These are phyloP conservation scores for Xylaria sp. DNA, from an alignment of 2,329 filamentous ascomycete species.

Conservation along the genomic window DNA sequence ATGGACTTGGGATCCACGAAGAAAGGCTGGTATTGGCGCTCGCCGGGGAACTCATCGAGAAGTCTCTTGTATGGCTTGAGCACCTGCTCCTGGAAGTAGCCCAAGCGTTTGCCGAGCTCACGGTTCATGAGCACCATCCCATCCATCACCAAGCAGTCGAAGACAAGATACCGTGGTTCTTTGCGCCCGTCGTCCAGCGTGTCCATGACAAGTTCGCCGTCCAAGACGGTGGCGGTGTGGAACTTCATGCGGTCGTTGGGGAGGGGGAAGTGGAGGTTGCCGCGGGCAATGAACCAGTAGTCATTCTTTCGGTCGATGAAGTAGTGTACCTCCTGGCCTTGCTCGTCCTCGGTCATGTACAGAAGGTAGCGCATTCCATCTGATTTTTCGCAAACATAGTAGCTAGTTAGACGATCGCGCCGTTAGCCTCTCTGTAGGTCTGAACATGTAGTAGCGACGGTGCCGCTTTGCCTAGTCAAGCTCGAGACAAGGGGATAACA, in stretches of 20 bases:
- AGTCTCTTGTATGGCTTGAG: conserved; percentile 72
- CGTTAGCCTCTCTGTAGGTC: neutral
- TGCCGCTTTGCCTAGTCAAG: neutral
- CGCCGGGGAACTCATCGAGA: conserved; percentile 69
- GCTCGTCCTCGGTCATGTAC: conserved; percentile 75
- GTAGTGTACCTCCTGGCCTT: conserved; percentile 74
- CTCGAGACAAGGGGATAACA: neutral
- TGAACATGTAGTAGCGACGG: neutral
- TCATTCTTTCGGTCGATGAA: conserved; percentile 98
- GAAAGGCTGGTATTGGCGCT: conserved; percentile 76
- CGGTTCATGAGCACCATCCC: conserved; percentile 75
- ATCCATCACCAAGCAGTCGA: conserved; percentile 88
- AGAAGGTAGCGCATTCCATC: conserved; percentile 96
- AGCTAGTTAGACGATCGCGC: conserved; percentile 55
- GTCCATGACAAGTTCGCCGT: conserved; percentile 93
- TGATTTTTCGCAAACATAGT: conserved; percentile 98
- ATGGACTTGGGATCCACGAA: conserved; percentile 86
- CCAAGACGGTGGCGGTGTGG: conserved; percentile 81
- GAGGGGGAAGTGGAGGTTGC: conserved; percentile 79
- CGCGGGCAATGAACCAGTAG: conserved; percentile 81
- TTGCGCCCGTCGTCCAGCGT: conserved; percentile 68
- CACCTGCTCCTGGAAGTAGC: conserved; percentile 80
- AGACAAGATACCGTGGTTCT: conserved; percentile 85
- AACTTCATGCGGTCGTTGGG: conserved; percentile 69
- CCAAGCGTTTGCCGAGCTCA: conserved; percentile 86